These are phyloP conservation scores for Corrigiola litoralis DNA, from an alignment of 179 eudicot species.

Conservation along the genomic window DNA sequence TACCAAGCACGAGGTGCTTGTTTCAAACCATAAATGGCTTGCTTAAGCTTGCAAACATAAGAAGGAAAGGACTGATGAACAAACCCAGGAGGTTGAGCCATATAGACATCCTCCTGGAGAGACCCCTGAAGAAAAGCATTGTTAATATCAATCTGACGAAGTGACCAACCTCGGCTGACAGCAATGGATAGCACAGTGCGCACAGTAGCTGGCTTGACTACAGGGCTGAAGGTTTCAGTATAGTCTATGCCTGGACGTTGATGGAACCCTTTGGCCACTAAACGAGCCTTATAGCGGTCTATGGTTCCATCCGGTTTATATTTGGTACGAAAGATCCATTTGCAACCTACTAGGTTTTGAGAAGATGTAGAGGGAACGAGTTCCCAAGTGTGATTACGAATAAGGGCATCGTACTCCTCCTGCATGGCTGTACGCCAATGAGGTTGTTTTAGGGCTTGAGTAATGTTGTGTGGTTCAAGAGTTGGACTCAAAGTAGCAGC, in stretches of 20 bases:
- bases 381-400: neutral
- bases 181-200: neutral
- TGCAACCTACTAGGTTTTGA: neutral
- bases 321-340: neutral
- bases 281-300: neutral
- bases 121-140: too few species aligned
- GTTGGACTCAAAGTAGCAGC: too few species aligned
- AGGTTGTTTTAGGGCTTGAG: neutral
- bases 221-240: neutral
- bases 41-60: too few species aligned
- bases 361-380: neutral
- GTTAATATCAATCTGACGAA: too few species aligned
- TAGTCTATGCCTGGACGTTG: neutral
- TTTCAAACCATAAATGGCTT: too few species aligned
- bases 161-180: too few species aligned
- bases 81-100: too few species aligned
- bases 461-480: neutral
- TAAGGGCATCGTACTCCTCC: neutral
- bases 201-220: neutral
- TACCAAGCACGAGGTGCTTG: too few species aligned
- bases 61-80: too few species aligned
- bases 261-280: neutral
- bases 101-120: too few species aligned
- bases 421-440: neutral
- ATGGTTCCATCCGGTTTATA: neutral